Conservation (phyloP, 805 yeast genomes). For the Candida orba region DNA sequence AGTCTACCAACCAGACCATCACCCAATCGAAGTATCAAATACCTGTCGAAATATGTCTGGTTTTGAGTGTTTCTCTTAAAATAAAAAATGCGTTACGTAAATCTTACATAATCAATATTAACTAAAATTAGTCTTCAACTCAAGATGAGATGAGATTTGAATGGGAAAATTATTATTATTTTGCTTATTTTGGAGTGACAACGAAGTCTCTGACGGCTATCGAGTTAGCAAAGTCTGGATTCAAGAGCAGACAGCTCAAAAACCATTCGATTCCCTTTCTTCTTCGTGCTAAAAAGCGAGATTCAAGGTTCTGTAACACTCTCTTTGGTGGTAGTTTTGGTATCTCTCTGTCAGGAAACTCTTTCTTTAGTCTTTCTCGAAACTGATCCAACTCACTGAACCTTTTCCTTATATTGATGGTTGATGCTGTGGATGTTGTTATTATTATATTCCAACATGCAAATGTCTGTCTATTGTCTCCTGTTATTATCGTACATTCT, state of each 20-base stretch:
- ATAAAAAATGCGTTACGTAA: too few relatives aligned
- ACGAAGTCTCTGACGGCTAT: conserved; percentile 27
- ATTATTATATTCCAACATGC: conserved; percentile 36
- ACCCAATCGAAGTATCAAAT: too few relatives aligned
- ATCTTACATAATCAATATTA: too few relatives aligned
- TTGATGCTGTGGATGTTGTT: conserved; percentile 26
- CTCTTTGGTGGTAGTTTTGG: conserved; percentile 42
- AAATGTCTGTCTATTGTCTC: conserved; percentile 31
- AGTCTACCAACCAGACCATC: background rate
- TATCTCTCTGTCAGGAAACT: conserved; percentile 31
- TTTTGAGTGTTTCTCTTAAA: too few relatives aligned
- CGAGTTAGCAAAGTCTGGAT: conserved; percentile 31
- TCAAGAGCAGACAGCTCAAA: conserved; percentile 35
- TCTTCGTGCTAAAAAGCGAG: conserved; percentile 30
- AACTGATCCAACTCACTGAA: conserved; percentile 57
- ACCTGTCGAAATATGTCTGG: too few relatives aligned
- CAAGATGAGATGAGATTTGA: too few relatives aligned
- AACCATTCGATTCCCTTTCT: conserved; percentile 39
- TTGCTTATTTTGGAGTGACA: background rate
- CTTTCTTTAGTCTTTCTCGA: conserved; percentile 29
- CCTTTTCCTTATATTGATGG: conserved; percentile 44
- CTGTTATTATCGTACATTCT: conserved; percentile 32
- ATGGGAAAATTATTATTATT: background rate
- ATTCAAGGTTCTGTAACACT: conserved; percentile 18
- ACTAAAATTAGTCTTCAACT: too few relatives aligned